Conservation (phyloP, 352 stramenopile species). For the Elongisporangium senticosum region DNA sequence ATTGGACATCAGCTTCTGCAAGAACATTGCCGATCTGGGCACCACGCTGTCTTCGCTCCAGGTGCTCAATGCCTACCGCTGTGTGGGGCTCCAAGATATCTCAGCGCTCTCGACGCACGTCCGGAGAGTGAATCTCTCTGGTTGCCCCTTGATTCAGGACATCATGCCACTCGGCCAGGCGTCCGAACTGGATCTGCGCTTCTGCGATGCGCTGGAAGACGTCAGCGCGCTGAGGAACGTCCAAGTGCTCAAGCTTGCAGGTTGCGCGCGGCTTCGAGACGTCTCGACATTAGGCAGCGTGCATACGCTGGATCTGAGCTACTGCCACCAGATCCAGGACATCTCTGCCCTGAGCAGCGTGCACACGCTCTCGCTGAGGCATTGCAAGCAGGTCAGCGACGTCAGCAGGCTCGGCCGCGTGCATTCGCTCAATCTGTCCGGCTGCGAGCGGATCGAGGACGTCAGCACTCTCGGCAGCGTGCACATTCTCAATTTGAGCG, state of each 20-base stretch:
- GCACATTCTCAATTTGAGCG: constrained; percentile 56
- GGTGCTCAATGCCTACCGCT: constrained; percentile 47
- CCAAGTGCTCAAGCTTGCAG: constrained; percentile 51
- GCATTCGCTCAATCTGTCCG: constrained; percentile 57
- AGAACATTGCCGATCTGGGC: constrained; percentile 29
- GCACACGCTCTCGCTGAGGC: constrained; percentile 56
- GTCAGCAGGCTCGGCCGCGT: constrained; percentile 36
- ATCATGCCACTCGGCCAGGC: constrained; percentile 27
- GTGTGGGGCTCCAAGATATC: constrained; percentile 40
- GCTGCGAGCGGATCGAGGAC: constrained; percentile 39
- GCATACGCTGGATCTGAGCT: constrained; percentile 56
- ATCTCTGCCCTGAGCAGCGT: constrained; percentile 38
- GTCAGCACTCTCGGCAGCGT: constrained; percentile 37
- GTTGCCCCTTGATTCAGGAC: constrained; percentile 44
- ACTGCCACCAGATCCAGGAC: constrained; percentile 46
- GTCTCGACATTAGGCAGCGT: constrained; percentile 42
- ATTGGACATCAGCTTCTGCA: constrained; percentile 70
- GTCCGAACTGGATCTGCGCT: constrained; percentile 51
- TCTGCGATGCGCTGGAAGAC: constrained; percentile 61
- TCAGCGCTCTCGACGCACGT: constrained; percentile 17
- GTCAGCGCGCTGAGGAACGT: constrained; percentile 24
- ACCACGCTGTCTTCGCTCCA: constrained; percentile 22
- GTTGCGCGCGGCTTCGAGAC: constrained; percentile 38
- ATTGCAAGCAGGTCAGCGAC: constrained; percentile 41
- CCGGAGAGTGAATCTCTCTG: constrained; percentile 44